Conservation (phyloP, 1,284 basidiomycete genomes). For the Cryptococcus depauperatus region DNA sequence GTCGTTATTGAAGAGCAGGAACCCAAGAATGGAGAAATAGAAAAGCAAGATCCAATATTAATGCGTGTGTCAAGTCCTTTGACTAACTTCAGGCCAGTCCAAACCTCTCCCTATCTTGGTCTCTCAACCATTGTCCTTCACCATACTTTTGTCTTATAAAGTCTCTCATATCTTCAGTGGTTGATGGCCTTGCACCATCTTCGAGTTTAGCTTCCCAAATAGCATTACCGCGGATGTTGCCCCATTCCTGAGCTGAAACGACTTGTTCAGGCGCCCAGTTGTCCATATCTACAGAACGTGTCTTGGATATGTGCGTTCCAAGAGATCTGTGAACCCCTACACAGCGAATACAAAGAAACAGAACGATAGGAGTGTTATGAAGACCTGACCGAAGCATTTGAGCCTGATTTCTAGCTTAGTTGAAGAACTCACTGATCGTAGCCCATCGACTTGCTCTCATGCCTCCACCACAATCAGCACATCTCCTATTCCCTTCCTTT, state of each 20-base stretch:
- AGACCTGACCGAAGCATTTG: conserved; percentile 19
- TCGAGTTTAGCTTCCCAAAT: conserved; percentile 38
- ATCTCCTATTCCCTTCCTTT: conserved; percentile 34
- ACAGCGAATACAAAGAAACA: conserved; percentile 51
- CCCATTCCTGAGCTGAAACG: conserved; percentile 38
- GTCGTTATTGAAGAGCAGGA: too few relatives aligned
- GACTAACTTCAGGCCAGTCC: too few relatives aligned
- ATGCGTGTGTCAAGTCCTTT: too few relatives aligned
- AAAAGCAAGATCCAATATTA: too few relatives aligned
- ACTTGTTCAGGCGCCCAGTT: conserved; percentile 47
- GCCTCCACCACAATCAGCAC: conserved; percentile 47
- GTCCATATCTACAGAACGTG: conserved; percentile 49
- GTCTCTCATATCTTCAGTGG: conserved; percentile 2
- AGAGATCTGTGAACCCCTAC: conserved; percentile 49
- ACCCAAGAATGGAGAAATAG: too few relatives aligned
- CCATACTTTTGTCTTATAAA: conserved; percentile 46
- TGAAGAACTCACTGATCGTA: conserved; percentile 34
- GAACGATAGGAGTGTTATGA: conserved; percentile 44
- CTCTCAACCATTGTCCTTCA: conserved; percentile 39
- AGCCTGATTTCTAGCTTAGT: not conserved
- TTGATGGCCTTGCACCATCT: conserved; percentile 6
- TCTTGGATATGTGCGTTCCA: conserved; percentile 50
- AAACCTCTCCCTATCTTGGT: conserved; percentile 19
- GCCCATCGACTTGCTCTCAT: conserved; percentile 43
- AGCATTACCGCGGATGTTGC: conserved; percentile 43